Percentiles rank a stretch among this genome's conserved stretches.
phyloP scores from a whole-genome alignment of 805 yeast genomes.

The Dipodascopsis uninucleata region DNA sequence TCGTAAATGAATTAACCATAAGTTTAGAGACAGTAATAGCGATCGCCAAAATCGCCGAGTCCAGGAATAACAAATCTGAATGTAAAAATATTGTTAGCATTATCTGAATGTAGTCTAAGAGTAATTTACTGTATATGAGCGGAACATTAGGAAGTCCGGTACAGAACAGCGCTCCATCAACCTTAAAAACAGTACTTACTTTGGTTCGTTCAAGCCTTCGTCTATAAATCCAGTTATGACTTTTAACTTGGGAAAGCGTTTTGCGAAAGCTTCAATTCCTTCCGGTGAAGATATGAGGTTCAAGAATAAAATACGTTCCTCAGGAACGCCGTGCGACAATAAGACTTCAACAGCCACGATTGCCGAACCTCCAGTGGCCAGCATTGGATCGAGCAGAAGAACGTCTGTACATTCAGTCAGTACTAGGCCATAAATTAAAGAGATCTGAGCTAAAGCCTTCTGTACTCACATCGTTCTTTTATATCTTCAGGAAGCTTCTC shows the following conservation, averaged over 20 bases:
- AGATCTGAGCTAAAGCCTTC: not conserved
- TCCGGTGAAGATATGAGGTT: constrained; percentile 93
- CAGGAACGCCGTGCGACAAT: constrained; percentile 78
- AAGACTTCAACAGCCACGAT: constrained; percentile 94
- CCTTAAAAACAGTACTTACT: constrained; percentile 39
- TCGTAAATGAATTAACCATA: not conserved
- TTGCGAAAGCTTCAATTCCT: constrained; percentile 76
- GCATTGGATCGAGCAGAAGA: constrained; percentile 90
- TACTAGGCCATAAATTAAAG: not conserved
- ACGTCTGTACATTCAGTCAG: constrained; percentile 43
- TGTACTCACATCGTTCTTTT: constrained; percentile 54
- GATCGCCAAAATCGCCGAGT: constrained; percentile 95
- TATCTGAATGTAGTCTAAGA: not conserved
- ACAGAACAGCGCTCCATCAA: no score
- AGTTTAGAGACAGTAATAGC: constrained; percentile 86
- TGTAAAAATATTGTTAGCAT: not conserved
- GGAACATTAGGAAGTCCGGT: no score
- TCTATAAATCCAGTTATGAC: constrained; percentile 94
- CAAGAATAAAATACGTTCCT: constrained; percentile 82
- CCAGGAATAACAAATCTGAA: constrained; percentile 75
- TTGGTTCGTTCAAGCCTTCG: constrained; percentile 75
- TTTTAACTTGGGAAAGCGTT: constrained; percentile 74
- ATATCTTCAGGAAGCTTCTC: constrained; percentile 94
- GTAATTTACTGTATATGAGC: no score
- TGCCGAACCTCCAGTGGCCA: constrained; percentile 99